These are phyloP conservation scores for Miamiensis avidus DNA, from an alignment of 169 alveolate species.

Conservation along the genomic window DNA sequence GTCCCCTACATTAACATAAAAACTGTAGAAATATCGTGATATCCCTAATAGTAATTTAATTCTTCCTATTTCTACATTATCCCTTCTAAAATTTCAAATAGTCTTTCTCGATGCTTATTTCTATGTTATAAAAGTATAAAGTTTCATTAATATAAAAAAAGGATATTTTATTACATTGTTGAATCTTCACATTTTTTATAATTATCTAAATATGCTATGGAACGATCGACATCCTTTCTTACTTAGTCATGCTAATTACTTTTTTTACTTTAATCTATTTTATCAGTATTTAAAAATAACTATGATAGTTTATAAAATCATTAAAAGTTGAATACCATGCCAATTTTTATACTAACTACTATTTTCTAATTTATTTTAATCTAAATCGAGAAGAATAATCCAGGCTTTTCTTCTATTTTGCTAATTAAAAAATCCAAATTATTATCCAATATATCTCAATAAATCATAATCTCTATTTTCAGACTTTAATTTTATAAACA, in stretches of 20 bases:
- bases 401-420: slow-evolving; percentile 3
- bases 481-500: too few relatives aligned
- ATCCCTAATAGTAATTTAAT: slow-evolving; percentile 54
- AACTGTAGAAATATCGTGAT: slow-evolving; percentile 54
- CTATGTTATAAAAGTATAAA: background rate
- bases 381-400: background rate
- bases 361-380: background rate
- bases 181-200: background rate
- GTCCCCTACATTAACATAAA: slow-evolving; percentile 40
- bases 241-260: slow-evolving; percentile 12
- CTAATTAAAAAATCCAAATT: slow-evolving; percentile 12
- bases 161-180: background rate
- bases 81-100: slow-evolving; percentile 20
- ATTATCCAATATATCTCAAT: background rate
- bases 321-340: background rate
- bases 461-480: background rate
- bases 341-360: background rate
- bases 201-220: slow-evolving; percentile 20
- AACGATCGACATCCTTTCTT: slow-evolving; percentile 18
- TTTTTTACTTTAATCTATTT: background rate
- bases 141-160: background rate
- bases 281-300: background rate
- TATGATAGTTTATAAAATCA: background rate
- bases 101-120: background rate
- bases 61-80: slow-evolving; percentile 23